Evolutionary conservation across 192 early-diverging fungal species (phyloP).

Genomic region (Neocallimastix lanati): DNA sequence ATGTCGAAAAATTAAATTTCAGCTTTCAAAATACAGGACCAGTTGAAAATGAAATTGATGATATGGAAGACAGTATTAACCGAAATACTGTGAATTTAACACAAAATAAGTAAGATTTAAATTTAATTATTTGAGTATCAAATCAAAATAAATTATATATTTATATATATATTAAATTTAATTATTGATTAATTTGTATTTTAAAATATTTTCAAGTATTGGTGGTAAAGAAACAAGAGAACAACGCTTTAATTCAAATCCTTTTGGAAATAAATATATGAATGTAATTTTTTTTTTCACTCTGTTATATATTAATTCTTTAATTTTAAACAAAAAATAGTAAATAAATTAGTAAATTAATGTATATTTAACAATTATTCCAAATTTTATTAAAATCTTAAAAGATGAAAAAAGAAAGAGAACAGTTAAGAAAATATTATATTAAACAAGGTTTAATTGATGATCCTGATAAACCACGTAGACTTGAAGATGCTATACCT

Average conservation of each 20-base stretch:
- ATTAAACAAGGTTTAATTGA: slow-evolving; percentile 36
- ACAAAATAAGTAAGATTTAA: background rate
- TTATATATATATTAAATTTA: too few relatives aligned
- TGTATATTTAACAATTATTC: too few relatives aligned
- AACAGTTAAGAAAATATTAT: slow-evolving; percentile 39
- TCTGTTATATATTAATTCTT: too few relatives aligned
- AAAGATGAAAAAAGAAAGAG: slow-evolving; percentile 47
- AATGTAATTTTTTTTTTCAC: background rate
- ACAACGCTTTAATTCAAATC: background rate
- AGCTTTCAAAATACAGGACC: background rate
- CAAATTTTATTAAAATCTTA: too few relatives aligned
- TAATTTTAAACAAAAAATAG: too few relatives aligned
- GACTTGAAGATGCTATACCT: slow-evolving; percentile 42
- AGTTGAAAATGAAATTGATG: background rate
- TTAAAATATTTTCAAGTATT: background rate
- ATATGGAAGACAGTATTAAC: background rate
- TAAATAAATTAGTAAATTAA: too few relatives aligned
- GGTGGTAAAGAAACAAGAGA: background rate
- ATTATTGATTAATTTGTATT: too few relatives aligned
- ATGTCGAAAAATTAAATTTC: background rate
- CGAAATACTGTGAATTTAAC: background rate
- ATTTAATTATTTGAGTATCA: too few relatives aligned
- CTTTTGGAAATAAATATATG: background rate
- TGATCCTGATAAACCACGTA: slow-evolving; percentile 25
- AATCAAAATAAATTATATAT: too few relatives aligned